These are phyloP conservation scores for Hysterangium stoloniferum DNA, from an alignment of 768 basidiomycete species.

Conservation along the genomic window DNA sequence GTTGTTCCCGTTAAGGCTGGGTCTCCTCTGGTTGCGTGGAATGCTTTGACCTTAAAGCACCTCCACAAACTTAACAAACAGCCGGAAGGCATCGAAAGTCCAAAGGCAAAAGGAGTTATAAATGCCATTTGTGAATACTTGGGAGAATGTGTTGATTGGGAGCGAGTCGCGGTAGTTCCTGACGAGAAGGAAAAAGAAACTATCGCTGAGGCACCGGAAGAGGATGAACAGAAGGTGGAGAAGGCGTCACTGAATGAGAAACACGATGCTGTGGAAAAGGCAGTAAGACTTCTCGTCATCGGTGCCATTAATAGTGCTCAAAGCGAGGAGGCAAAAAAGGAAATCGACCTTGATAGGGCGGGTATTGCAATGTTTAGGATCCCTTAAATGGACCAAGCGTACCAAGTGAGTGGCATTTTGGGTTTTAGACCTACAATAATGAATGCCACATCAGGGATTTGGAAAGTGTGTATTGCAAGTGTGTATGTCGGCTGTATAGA, in stretches of 20 bases:
- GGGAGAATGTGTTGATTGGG: slow-evolving; percentile 58
- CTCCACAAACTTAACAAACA: slow-evolving; percentile 42
- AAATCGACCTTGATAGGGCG: slow-evolving; percentile 46
- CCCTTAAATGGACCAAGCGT: slow-evolving; percentile 30
- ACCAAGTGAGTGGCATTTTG: too few relatives aligned
- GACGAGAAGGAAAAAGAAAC: slow-evolving; percentile 9
- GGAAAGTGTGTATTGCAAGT: too few relatives aligned
- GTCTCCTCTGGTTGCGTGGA: slow-evolving; percentile 59
- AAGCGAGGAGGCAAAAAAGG: slow-evolving; percentile 48
- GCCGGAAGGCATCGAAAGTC: slow-evolving; percentile 23
- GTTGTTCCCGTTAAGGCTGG: slow-evolving; percentile 53
- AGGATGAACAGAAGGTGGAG: slow-evolving; percentile 20
- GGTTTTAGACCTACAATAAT: too few relatives aligned
- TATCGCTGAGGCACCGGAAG: not conserved
- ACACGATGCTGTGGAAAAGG: slow-evolving; percentile 37
- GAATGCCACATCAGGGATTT: too few relatives aligned
- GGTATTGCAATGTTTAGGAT: slow-evolving; percentile 67
- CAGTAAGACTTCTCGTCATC: slow-evolving; percentile 43
- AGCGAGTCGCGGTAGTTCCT: slow-evolving; percentile 29
- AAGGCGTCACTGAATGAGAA: slow-evolving; percentile 34
- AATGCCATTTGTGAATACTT: slow-evolving; percentile 50
- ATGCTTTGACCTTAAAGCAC: slow-evolving; percentile 47
- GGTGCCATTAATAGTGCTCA: slow-evolving; percentile 44
- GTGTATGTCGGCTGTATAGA: too few relatives aligned
- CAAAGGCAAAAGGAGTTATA: slow-evolving; percentile 45